Base-by-base conservation (phyloP, 768 basidiomycete species). In the Psilocybe cubensis region DNA sequence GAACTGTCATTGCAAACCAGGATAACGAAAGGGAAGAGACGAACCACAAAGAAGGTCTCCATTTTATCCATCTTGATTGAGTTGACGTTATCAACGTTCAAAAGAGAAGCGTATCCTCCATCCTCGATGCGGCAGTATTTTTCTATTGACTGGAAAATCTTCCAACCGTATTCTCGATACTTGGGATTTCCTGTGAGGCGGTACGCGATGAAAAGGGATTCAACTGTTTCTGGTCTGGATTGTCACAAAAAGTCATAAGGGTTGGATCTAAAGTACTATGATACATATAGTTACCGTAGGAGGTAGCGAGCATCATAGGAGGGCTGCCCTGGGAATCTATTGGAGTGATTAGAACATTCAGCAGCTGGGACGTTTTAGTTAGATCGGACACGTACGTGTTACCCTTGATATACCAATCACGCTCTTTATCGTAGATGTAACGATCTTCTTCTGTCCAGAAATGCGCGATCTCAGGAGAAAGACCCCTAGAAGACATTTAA, bases 21-120 rank as follows among this genome's bases (percentile, higher is more conserved):
- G 21, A 25, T 1, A 28, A 27, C n/a, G 11, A 14, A 6, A 35
- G 12, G 7, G 24, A 40, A 45, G 35, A 25, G 21, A 61, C 85
- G 27, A 59, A 94, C 93, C 78, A 98, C 76, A 75, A 96, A 84
- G 76, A 97, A 98, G 7, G 96, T 95, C 74, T 97, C 96, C 96
- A 98, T 98, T 69, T 89, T 90, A 69, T 98, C 94, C 56, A 93
- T 87, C 52, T 82, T 76, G 63, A 76, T 75, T 5, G 79, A 85
- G 0, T 86, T 84, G 12, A 87, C 76, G 59, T 84, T 79, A 66
- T 97, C 92, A 8, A 98, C 96, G 67, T 98, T 93, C 56, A 88
- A 70, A 47, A 98, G 80, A 33, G 84, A 85, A 8, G 93, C 91
- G 66, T 93, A 98, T 3, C 96, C 96, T 21, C 96, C 96, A 0